phyloP scores from a whole-genome alignment of 768 basidiomycete species.

The Chalciporus piperatus region DNA sequence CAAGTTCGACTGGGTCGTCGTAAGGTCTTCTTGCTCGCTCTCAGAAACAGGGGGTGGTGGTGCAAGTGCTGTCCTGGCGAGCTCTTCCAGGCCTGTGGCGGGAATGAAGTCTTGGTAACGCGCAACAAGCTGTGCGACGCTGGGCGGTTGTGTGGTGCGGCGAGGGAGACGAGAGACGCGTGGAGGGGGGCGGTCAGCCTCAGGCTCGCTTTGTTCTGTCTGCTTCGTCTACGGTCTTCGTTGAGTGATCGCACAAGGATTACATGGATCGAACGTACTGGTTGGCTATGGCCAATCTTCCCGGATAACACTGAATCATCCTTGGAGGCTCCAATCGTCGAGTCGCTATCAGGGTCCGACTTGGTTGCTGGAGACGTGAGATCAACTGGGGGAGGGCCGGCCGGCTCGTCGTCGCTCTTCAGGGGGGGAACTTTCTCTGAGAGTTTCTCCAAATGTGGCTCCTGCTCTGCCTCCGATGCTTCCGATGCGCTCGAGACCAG shows the following conservation, averaged over 20 bases:
- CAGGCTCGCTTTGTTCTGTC: conserved; percentile 24
- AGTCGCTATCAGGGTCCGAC: conserved; percentile 77
- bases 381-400: conserved; percentile 6
- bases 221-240: conserved; percentile 14
- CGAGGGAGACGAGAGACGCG: conserved; percentile 63
- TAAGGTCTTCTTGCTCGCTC: conserved; percentile 69
- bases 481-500: conserved; percentile 71
- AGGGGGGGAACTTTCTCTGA: conserved; percentile 15
- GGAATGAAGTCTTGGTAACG: conserved; percentile 79
- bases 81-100: conserved; percentile 66
- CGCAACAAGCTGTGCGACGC: conserved; percentile 82
- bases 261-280: conserved; percentile 25
- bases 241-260: conserved; percentile 6
- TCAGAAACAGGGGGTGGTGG: conserved; percentile 65
- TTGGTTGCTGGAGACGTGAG: conserved; percentile 29
- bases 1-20: conserved; percentile 22
- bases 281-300: conserved; percentile 14
- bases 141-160: conserved; percentile 51
- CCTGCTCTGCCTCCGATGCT: conserved; percentile 60
- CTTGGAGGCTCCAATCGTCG: conserved; percentile 67
- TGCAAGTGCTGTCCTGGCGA: conserved; percentile 67
- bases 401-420: conserved; percentile 18
- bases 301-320: conserved; percentile 21
- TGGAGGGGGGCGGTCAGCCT: conserved; percentile 22
- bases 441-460: conserved; percentile 23